Evolutionary conservation across 495 filamentous ascomycete genomes (phyloP).

Genomic region (Penicillium turbatum): DNA sequence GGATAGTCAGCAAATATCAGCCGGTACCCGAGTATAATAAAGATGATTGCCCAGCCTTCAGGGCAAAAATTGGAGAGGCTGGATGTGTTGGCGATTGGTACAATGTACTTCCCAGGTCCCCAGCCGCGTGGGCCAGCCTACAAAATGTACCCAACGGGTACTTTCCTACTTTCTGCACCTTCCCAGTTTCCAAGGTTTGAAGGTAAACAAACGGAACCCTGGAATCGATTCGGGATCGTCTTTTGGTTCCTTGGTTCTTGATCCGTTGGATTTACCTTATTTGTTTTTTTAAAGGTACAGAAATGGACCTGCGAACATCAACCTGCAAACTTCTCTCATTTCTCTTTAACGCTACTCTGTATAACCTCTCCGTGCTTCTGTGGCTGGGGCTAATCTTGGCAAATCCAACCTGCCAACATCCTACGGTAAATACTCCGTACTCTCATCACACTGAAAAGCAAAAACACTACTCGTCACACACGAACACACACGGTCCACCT

Average conservation of each 20-base stretch:
- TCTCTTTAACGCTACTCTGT: neutral
- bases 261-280: neutral
- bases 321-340: neutral
- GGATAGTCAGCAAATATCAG: constrained; percentile 8
- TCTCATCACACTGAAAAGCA: neutral
- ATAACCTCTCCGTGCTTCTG: neutral
- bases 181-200: neutral
- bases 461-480: constrained; percentile 14
- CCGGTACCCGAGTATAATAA: constrained; percentile 5
- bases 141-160: constrained; percentile 6
- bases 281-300: neutral
- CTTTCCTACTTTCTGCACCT: neutral
- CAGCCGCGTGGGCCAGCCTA: constrained; percentile 1
- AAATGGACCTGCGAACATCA: neutral
- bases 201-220: constrained; percentile 18
- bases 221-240: constrained; percentile 16
- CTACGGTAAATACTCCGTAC: neutral
- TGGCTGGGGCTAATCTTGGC: neutral
- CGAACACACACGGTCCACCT: constrained; percentile 10
- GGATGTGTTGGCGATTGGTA: constrained; percentile 4
- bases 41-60: constrained; percentile 4
- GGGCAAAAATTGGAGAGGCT: constrained; percentile 9
- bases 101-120: constrained; percentile 3
- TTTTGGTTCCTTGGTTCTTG: constrained; percentile 15
- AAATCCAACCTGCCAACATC: neutral